Evolutionary conservation across 352 stramenopile genomes (phyloP).

Genomic region (Globisporangium irregulare): DNA sequence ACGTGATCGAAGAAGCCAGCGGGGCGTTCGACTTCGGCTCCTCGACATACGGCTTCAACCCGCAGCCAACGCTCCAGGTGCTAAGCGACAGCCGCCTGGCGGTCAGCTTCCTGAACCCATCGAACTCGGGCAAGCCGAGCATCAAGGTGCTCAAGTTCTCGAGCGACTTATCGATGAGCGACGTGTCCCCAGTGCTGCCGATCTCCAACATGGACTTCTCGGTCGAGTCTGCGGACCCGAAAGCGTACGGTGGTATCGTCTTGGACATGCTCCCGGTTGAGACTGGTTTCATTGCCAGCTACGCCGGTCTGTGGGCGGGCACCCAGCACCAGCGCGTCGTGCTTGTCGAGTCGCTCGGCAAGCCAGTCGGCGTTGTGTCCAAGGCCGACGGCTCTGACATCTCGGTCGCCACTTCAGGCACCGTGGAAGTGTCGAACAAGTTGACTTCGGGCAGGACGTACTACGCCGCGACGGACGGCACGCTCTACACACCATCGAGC

Average conservation of each 20-base stretch:
- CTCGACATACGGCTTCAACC: conserved; percentile 58
- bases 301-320: conserved; percentile 52
- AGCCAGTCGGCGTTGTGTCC: conserved; percentile 72
- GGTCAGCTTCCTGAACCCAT: conserved; percentile 74
- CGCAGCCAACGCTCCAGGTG: conserved; percentile 54
- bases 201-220: conserved; percentile 76
- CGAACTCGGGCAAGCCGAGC: conserved; percentile 66
- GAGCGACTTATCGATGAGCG: conserved; percentile 47
- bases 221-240: conserved; percentile 46
- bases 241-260: conserved; percentile 46
- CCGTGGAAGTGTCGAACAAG: conserved; percentile 38
- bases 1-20: conserved; percentile 56
- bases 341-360: conserved; percentile 66
- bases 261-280: conserved; percentile 56
- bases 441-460: conserved; percentile 53
- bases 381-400: conserved; percentile 47
- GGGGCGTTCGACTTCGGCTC: conserved; percentile 72
- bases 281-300: conserved; percentile 53
- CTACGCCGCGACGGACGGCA: conserved; percentile 65
- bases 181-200: conserved; percentile 53
- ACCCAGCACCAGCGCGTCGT: conserved; percentile 66
- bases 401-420: conserved; percentile 58
- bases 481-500: conserved; percentile 48
- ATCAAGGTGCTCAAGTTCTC: conserved; percentile 72
- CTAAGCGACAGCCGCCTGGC: conserved; percentile 55